phyloP scores from a whole-genome alignment of 179 eudicot genomes.

The Heliamphora pulchella region DNA sequence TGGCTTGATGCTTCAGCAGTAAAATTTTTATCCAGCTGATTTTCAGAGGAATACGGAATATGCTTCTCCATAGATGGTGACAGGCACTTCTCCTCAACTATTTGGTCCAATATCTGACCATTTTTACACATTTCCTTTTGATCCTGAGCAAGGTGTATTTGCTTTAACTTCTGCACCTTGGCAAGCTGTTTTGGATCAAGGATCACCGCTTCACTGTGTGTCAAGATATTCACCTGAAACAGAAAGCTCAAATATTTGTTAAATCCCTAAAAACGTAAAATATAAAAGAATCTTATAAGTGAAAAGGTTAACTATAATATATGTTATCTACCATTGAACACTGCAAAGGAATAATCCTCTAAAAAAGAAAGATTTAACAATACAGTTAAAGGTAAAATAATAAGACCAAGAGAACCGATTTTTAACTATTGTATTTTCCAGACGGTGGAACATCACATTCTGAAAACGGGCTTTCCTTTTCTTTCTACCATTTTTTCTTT shows the following conservation, averaged over 20 bases:
- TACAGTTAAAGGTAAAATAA: not conserved
- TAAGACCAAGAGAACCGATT: not conserved
- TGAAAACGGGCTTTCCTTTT: too few relatives aligned
- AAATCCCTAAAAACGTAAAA: not conserved
- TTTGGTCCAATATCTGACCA: constrained; percentile 10
- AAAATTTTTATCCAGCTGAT: not conserved
- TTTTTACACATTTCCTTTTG: constrained; percentile 34
- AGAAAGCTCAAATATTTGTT: not conserved
- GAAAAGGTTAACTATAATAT: not conserved
- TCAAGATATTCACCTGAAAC: constrained; percentile 51
- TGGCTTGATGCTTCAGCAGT: constrained; percentile 8
- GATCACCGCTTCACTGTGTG: constrained; percentile 43
- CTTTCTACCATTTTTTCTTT: too few relatives aligned
- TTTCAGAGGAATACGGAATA: not conserved
- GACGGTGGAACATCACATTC: too few relatives aligned
- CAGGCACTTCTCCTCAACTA: constrained; percentile 5
- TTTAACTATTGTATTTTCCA: not conserved
- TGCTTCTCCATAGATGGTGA: not conserved
- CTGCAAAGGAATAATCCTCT: not conserved
- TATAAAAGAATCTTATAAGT: not conserved
- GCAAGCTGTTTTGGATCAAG: constrained; percentile 16
- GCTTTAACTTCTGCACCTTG: constrained; percentile 30
- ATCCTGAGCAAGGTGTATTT: constrained; percentile 50
- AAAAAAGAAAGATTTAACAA: not conserved
- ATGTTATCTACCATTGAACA: not conserved